These are phyloP conservation scores for Singerocomus rubriflavus DNA, from an alignment of 1,284 basidiomycete species.

Conservation along the genomic window DNA sequence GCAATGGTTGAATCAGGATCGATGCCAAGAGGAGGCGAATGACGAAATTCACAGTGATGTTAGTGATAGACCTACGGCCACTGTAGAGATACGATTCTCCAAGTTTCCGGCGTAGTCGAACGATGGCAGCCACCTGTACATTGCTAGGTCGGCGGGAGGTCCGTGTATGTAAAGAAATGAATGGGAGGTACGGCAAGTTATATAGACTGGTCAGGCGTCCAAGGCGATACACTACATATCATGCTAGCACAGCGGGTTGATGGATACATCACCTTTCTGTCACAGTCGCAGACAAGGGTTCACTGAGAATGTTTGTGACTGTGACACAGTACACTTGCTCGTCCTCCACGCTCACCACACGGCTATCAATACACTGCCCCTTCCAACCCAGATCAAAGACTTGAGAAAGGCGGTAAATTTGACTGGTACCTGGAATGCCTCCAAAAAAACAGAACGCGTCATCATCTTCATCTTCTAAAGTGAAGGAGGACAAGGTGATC, in stretches of 20 bases:
- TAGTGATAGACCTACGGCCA: slow-evolving; percentile 17
- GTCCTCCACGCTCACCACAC: no score
- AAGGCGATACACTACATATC: slow-evolving; percentile 4
- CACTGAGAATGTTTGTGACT: neutral
- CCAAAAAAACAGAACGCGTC: slow-evolving; percentile 61
- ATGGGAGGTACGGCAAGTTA: slow-evolving; percentile 3
- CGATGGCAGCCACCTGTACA: neutral
- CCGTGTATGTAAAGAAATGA: neutral
- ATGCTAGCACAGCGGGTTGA: no score
- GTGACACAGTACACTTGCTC: neutral
- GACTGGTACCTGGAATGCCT: slow-evolving; percentile 48
- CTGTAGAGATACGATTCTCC: slow-evolving; percentile 7
- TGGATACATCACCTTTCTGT: no score
- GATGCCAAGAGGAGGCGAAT: neutral
- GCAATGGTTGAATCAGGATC: neutral
- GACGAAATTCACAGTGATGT: slow-evolving; percentile 8
- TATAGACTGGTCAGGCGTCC: slow-evolving; percentile 5
- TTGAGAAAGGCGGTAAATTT: neutral
- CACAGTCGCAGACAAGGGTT: neutral
- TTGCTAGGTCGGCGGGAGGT: neutral
- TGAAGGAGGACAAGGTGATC: slow-evolving; percentile 73
- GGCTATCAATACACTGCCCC: neutral
- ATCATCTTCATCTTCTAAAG: slow-evolving; percentile 48
- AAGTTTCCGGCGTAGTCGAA: slow-evolving; percentile 8
- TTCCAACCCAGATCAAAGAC: neutral